Evolutionary conservation across 2,329 filamentous ascomycete species (phyloP).

Genomic region (Scedosporium dehoogii): DNA sequence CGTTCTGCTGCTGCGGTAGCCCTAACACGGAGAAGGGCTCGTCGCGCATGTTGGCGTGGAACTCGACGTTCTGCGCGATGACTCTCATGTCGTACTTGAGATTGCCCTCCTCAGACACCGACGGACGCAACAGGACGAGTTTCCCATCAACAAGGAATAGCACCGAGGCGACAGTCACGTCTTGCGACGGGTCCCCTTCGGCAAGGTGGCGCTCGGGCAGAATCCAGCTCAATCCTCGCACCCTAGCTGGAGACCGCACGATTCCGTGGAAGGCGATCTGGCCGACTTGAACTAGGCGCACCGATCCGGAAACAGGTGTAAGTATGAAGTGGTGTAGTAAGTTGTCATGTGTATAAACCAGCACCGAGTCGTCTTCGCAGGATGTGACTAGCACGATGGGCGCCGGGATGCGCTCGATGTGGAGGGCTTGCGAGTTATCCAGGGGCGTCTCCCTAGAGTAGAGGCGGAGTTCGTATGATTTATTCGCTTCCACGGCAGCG

Average conservation of each 20-base stretch:
- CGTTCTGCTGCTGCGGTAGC: slow-evolving; percentile 11
- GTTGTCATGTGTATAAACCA: slow-evolving; percentile 97
- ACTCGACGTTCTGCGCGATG: slow-evolving; percentile 92
- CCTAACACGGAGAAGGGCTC: slow-evolving; percentile 40
- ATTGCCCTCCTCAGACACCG: slow-evolving; percentile 68
- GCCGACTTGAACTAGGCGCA: slow-evolving; percentile 83
- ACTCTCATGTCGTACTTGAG: slow-evolving; percentile 98
- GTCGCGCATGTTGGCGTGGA: slow-evolving; percentile 86
- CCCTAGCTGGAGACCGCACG: slow-evolving; percentile 82
- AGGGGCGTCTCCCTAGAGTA: slow-evolving; percentile 81
- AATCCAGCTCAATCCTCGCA: slow-evolving; percentile 91
- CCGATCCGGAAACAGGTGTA: slow-evolving; percentile 54
- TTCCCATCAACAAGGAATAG: slow-evolving; percentile 97
- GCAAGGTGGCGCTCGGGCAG: slow-evolving; percentile 80
- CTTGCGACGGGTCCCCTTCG: slow-evolving; percentile 89
- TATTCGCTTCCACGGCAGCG: slow-evolving; percentile 79
- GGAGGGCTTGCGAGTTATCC: slow-evolving; percentile 61
- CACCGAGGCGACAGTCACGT: slow-evolving; percentile 87
- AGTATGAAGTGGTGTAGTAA: slow-evolving; percentile 92
- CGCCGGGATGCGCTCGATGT: slow-evolving; percentile 67
- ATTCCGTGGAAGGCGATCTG: slow-evolving; percentile 98
- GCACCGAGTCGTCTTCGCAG: slow-evolving; percentile 84
- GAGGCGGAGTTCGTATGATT: slow-evolving; percentile 76
- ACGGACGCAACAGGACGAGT: slow-evolving; percentile 82
- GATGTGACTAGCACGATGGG: slow-evolving; percentile 85